Percentiles rank a stretch among this genome's conserved stretches.
Evolutionary conservation across 2,329 filamentous ascomycete species (phyloP).

Genomic region (Trichoderma brevicompactum): DNA sequence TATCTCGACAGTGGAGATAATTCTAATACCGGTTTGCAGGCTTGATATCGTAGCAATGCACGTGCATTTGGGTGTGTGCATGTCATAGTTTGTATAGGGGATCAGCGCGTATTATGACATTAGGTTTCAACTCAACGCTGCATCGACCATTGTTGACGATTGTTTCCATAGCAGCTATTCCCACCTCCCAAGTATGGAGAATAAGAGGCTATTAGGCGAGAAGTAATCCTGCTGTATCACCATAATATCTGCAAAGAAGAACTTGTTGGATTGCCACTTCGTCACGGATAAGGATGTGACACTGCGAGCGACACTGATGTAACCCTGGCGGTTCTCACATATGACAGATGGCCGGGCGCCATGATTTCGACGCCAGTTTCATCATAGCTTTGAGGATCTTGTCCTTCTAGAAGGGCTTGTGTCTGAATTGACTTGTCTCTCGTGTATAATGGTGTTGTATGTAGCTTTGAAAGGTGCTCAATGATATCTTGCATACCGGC

Average conservation of each 20-base stretch:
- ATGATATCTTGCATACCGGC: background rate
- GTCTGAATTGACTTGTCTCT: background rate
- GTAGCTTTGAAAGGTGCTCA: background rate
- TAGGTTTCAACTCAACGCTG: background rate
- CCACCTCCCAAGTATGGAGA: background rate
- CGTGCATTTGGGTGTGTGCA: background rate
- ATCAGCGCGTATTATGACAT: background rate
- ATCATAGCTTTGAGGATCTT: background rate
- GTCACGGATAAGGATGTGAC: slow-evolving; percentile 4
- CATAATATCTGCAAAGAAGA: background rate
- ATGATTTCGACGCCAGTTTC: background rate
- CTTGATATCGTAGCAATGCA: too few species aligned
- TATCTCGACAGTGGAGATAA: background rate
- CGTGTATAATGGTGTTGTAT: too few species aligned
- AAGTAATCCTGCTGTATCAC: background rate
- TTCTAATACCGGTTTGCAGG: too few species aligned
- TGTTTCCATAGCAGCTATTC: background rate
- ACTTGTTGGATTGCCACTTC: slow-evolving; percentile 4
- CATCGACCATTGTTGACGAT: background rate
- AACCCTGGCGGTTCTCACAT: slow-evolving; percentile 3
- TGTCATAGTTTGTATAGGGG: background rate
- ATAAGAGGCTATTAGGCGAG: background rate
- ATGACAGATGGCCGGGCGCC: background rate
- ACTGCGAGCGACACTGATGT: background rate
- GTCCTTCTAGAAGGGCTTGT: too few species aligned